Base-by-base conservation (phyloP, 768 basidiomycete species). In the Piloderma croceum region DNA sequence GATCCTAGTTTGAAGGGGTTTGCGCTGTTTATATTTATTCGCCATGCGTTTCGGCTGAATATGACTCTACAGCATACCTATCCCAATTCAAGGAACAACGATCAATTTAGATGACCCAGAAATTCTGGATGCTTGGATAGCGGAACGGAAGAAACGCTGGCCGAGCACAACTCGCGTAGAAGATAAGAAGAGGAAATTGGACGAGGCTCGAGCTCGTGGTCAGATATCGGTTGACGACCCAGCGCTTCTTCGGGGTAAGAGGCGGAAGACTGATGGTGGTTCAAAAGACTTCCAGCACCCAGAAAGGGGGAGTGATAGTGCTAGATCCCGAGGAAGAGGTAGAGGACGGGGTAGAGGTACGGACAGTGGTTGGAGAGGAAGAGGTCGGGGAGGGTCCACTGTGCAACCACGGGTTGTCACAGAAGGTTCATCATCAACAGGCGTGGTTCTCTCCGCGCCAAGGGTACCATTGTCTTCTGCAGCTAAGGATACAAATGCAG, bases 131-230 rank as follows among this genome's bases (percentile, higher is more conserved):
- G 77, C 75, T 23, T 98, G 94, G 94, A 76, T 94, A 35, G 79
- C 76, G 11, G 93, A 97, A 53, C 80, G 94, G 31, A 92, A 79
- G 61, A 81, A 77, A 50, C 77, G 85, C 12, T 98, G 85, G 70
- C 94, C 94, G 9, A 86, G 81, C 13, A 57, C 73, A 22, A 54
- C 69, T 35, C 75, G 78, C 19, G 70, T 89, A 2, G 77, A 76
- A 43, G 89, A 94, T 33, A 96, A 93, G 69, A 83, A 82, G 51
- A 71, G 76, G 48, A 90, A 85, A 54, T 57, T 79, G 18, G 75
- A 82, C 45, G 89, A 90, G 47, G 91, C 90, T 7, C 64, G 77
- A 24, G 79, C 79, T n/a, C 74, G 85, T 39, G 91, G 91, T 2
- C 84, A 92, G 60, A 60, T 89, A 22, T 63, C 70, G 22, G 62